A percentile compares a stretch with the other conserved stretches of the same genome.
phyloP scores from a whole-genome alignment of 2,329 filamentous ascomycete genomes.

The Clonostachys sp. region DNA sequence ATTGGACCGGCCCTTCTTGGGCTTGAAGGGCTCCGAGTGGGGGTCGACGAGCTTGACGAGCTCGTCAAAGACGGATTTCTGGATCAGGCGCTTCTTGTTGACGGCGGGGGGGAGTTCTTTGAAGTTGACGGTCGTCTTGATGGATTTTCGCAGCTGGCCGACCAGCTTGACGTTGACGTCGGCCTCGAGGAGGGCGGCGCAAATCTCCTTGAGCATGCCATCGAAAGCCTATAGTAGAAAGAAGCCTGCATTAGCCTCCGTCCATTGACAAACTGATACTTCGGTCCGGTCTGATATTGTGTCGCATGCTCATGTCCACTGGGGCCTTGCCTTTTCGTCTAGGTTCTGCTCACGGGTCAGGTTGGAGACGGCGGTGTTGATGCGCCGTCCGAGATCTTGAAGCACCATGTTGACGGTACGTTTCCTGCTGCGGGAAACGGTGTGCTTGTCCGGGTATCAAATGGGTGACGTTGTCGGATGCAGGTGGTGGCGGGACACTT shows the following conservation, averaged over 20 bases:
- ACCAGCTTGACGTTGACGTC: constrained; percentile 97
- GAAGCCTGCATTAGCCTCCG: too few species aligned
- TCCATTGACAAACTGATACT: too few species aligned
- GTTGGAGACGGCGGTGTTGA: constrained; percentile 93
- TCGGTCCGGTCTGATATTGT: not conserved
- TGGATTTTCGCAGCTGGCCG: constrained; percentile 85
- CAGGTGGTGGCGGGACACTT: too few species aligned
- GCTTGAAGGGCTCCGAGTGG: constrained; percentile 91
- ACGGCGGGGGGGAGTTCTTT: constrained; percentile 85
- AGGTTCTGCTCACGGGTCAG: constrained; percentile 88
- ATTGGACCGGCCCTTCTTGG: constrained; percentile 92
- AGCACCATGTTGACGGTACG: constrained; percentile 70
- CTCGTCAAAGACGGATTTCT: constrained; percentile 96
- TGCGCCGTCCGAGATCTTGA: constrained; percentile 96
- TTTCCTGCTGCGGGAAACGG: too few species aligned
- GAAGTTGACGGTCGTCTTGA: constrained; percentile 88
- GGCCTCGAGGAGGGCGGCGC: constrained; percentile 88
- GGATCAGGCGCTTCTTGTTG: constrained; percentile 98
- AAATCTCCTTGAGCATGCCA: constrained; percentile 97
- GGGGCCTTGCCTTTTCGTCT: constrained; percentile 75
- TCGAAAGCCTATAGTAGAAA: constrained; percentile 71
- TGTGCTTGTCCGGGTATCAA: too few species aligned
- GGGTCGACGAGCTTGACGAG: constrained; percentile 94
- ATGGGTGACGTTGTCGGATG: too few species aligned
- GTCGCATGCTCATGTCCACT: not conserved